Base-by-base conservation (phyloP, 768 basidiomycete genomes). In the Boletus patriciae region DNA sequence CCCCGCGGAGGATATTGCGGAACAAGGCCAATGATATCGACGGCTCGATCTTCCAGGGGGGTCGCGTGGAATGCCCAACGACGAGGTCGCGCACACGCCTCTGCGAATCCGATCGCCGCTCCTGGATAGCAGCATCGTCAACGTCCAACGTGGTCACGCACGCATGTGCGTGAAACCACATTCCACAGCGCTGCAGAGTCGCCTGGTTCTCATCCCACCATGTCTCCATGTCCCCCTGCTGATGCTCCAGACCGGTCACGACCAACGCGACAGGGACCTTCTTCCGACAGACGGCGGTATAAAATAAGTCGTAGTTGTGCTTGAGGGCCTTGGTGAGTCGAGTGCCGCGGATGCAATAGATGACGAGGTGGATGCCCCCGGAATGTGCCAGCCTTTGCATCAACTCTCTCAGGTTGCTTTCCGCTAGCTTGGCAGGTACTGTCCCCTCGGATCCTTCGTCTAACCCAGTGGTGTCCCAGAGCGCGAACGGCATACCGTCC, bases 221-320 rank as follows among this genome's bases (percentile, higher is more conserved):
- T 8, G 46, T 43, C 34, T 70, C 65, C 68, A 71, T 70, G 12
- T 16, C 25, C 9, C 16, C 48, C 3, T 31, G 7, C 16, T 70
- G 57, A 19, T 67, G 40, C 53, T 76, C 76, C 16, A 77, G 61
- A 18, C 73, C 70, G 0, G 74, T 77, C 8, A 76, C 62, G 7
- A 72, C 73, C 6, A 76, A 48, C 0, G 71, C 65, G n/a, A 73
- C 66, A 3, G 73, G 76, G 5, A 76, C 77, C 31, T 65, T 52
- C 33, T 59, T 54, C 19, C 58, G 65, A 50, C 77, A 77, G 31
- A 77, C 65, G 3, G 69, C 62, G 18, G 68, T 62, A 29, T 69
- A 63, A 43, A 76, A 73, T 4, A 75, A 38, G 29, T 61, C 54
- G 64, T 74, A 77, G 59, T 74, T 77, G 31, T 66, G 63, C 25